Evolutionary conservation across 2,329 filamentous ascomycete species (phyloP), one percentile per base, ranked within the genome.

Genomic region (Curvularia sp.): DNA sequence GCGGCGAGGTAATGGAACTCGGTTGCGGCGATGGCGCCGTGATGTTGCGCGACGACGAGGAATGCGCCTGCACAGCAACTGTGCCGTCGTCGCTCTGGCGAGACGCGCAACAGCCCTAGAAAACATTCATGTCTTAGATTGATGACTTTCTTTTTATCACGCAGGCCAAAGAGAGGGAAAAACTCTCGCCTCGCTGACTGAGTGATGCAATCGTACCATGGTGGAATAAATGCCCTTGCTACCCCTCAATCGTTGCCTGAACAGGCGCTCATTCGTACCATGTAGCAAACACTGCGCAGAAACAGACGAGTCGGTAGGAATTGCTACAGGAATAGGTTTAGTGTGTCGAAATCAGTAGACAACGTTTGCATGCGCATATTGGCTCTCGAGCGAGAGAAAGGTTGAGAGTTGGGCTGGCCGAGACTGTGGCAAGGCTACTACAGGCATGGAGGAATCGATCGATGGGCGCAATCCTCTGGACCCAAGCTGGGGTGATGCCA

Each of bases 31-130:
- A 73, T 0, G 69, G 57, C 25, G 68, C 64, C 2, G 68, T 73
- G 50, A 74, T 72, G 59, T 72, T 67, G 52, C 66, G 69, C 41
- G 65, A 68, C 19, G 65, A 68, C 21, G 70, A 71, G 32, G 68
- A 68, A 57, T 62, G 58, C 48, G 63, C 56, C 43, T 47, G 55
- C 28, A 61, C 49, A 28, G 54, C 60, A 49, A 48, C 48, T 3
- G 43, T 46, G 36, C 43, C 27, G 36, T 56, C 57, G 39, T 45
- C 41, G 54, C 47, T 52, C 50, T 45, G 50, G 25, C 60, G 60
- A 27, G 68, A 71, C 10, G 55, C 52, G 57, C 67, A 71, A 60
- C 68, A 71, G 32, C 68, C 68, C 68, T 71, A 49, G 23, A 42
- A 25, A 42, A 38, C 34, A 41, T 43, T 13, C 21, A 5, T 27